These are phyloP conservation scores for Udeniomyces megalosporus DNA, from an alignment of 768 basidiomycete species.

Conservation along the genomic window DNA sequence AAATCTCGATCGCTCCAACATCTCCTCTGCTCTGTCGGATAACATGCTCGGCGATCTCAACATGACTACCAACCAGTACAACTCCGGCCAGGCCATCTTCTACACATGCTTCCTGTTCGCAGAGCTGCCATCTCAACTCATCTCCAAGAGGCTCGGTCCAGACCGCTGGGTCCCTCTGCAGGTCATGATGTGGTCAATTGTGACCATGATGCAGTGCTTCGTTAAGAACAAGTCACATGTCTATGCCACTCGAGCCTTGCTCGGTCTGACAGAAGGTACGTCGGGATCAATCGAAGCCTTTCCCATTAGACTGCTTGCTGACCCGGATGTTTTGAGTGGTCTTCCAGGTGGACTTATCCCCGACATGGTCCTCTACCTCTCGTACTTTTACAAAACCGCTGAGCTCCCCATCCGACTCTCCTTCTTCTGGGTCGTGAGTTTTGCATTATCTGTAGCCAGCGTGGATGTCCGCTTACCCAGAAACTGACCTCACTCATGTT, in stretches of 20 bases:
- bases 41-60: constrained; percentile 19
- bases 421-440: constrained; percentile 38
- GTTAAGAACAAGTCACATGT: constrained; percentile 2
- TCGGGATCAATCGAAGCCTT: background rate
- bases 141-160: constrained; percentile 33
- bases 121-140: constrained; percentile 18
- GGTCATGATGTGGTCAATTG: constrained; percentile 27
- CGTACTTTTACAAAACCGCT: constrained; percentile 21
- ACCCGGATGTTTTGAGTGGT: too few relatives aligned
- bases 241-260: constrained; percentile 16
- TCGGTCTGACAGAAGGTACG: constrained; percentile 17
- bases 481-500: too few relatives aligned
- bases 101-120: constrained; percentile 20
- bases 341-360: constrained; percentile 15
- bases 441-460: too few relatives aligned
- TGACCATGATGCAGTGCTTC: background rate
- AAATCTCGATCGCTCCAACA: background rate
- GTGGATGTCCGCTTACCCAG: too few relatives aligned
- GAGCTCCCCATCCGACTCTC: constrained; percentile 32
- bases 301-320: too few relatives aligned
- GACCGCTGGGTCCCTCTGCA: constrained; percentile 22
- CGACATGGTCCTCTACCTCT: constrained; percentile 20
- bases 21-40: constrained; percentile 21
- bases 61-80: constrained; percentile 20
- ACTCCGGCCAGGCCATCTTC: constrained; percentile 11